phyloP scores from a whole-genome alignment of 2,329 filamentous ascomycete genomes.

The Exophiala aquamarina region DNA sequence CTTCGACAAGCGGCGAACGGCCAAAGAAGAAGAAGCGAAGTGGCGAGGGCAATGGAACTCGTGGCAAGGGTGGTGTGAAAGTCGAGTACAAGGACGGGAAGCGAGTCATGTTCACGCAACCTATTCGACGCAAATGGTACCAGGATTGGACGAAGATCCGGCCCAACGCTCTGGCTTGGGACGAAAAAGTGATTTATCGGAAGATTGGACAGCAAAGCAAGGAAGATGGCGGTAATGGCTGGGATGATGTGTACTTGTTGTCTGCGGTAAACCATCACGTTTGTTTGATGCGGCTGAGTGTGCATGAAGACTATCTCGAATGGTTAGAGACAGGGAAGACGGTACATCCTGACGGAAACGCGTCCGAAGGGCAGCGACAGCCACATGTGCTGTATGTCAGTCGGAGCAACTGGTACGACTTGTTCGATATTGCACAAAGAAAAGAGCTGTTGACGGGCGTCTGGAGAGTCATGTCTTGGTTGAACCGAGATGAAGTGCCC shows the following conservation, averaged over 20 bases:
- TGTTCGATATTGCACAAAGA: conserved; percentile 55
- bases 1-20: conserved; percentile 22
- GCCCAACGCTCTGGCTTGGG: conserved; percentile 24
- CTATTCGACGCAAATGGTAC: conserved; percentile 28
- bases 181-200: conserved; percentile 26
- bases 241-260: conserved; percentile 23
- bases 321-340: conserved; percentile 49
- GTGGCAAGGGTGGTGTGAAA: conserved; percentile 8
- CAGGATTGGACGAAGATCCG: conserved; percentile 27
- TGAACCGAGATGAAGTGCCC: conserved; percentile 40
- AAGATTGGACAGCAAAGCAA: conserved; percentile 20
- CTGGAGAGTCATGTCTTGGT: conserved; percentile 59
- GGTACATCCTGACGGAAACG: not conserved
- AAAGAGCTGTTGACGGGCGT: conserved; percentile 56
- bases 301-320: conserved; percentile 58
- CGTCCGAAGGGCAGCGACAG: conserved; percentile 2
- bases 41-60: conserved; percentile 7
- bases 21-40: conserved; percentile 32
- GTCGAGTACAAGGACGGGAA: conserved; percentile 25
- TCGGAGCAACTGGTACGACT: conserved; percentile 60
- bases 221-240: conserved; percentile 12
- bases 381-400: conserved; percentile 50
- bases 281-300: conserved; percentile 57
- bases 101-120: conserved; percentile 23
- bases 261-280: conserved; percentile 56